A percentile compares a stretch with the other conserved stretches of the same genome.
These are phyloP conservation scores for Rubia balearica DNA, from an alignment of 305 asterid species.

Conservation along the genomic window DNA sequence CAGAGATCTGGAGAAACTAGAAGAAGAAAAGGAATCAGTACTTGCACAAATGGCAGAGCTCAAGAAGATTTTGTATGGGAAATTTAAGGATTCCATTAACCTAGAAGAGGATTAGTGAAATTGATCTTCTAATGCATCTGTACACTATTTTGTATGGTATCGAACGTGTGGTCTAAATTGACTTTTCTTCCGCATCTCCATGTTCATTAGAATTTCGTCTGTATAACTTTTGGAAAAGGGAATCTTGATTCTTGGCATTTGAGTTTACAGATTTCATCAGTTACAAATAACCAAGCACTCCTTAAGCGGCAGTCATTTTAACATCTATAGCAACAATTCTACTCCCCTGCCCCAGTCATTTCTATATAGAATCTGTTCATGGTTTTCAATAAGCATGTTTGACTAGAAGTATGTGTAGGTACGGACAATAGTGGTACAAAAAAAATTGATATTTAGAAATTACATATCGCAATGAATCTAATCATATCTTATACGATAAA, in stretches of 20 bases:
- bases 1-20: slow-evolving; percentile 62
- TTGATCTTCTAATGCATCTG: neutral
- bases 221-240: neutral
- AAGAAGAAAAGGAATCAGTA: slow-evolving; percentile 65
- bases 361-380: no score
- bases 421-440: no score
- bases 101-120: slow-evolving; percentile 69
- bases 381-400: no score
- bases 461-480: no score
- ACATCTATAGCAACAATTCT: no score
- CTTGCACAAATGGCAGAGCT: slow-evolving; percentile 69
- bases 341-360: no score
- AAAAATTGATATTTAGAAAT: no score
- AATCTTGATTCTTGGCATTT: neutral
- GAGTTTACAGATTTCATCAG: neutral
- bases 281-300: no score
- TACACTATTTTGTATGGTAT: neutral
- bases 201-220: neutral
- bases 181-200: neutral
- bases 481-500: no score
- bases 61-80: slow-evolving; percentile 68
- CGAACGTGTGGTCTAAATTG: neutral
- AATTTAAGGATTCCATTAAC: slow-evolving; percentile 84
- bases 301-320: no score
- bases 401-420: no score